Conservation (phyloP, 2,329 filamentous ascomycete genomes). For the Ophiocordyceps camponoti-floridani region DNA sequence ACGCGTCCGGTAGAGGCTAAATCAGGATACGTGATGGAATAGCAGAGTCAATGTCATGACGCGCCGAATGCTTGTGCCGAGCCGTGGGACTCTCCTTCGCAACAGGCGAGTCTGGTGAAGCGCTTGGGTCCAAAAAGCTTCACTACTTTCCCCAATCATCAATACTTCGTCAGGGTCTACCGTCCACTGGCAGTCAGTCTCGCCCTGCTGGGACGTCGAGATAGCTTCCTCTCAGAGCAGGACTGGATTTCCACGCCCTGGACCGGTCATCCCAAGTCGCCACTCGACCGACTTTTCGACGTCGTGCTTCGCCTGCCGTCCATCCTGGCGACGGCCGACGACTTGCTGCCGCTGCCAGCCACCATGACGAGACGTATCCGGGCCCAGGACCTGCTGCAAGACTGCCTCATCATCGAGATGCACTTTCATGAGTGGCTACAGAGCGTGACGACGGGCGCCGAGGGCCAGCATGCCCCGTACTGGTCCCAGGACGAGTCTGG, state of each 20-base stretch:
- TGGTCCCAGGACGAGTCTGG: constrained; percentile 19
- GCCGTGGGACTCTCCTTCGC: constrained; percentile 18
- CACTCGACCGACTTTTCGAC: constrained; percentile 34
- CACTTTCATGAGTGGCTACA: constrained; percentile 29
- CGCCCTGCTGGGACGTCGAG: constrained; percentile 29
- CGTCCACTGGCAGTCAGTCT: constrained; percentile 28
- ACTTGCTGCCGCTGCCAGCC: constrained; percentile 18
- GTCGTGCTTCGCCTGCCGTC: constrained; percentile 26
- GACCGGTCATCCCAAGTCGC: constrained; percentile 29
- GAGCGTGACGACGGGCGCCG: constrained; percentile 9
- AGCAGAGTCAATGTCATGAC: constrained; percentile 22
- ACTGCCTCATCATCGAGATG: constrained; percentile 27
- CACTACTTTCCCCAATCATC: constrained; percentile 33
- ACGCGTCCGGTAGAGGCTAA: neutral
- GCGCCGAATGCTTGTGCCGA: constrained; percentile 19
- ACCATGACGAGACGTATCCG: constrained; percentile 22
- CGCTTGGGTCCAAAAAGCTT: constrained; percentile 27
- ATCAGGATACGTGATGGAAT: constrained; percentile 13
- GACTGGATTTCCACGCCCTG: constrained; percentile 36
- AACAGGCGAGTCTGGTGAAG: constrained; percentile 17
- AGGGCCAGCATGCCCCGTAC: constrained; percentile 15
- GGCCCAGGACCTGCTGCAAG: constrained; percentile 28
- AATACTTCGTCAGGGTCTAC: constrained; percentile 38
- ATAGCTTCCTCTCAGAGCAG: constrained; percentile 29
- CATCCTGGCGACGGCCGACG: constrained; percentile 26